phyloP scores from a whole-genome alignment of 2,329 filamentous ascomycete species.

The Fusarium redolens region DNA sequence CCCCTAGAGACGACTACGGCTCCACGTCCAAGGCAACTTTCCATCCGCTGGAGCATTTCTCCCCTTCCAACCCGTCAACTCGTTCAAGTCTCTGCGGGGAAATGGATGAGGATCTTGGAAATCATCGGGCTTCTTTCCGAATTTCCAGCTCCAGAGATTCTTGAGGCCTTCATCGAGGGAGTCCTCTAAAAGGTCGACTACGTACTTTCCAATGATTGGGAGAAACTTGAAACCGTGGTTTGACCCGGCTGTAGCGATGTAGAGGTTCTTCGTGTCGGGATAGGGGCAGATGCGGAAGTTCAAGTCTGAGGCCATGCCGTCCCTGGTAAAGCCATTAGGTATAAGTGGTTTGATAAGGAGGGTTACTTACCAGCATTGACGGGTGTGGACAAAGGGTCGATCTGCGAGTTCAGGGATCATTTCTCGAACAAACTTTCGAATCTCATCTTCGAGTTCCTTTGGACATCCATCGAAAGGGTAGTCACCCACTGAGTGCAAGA shows the following conservation, averaged over 20 bases:
- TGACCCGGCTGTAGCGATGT: slow-evolving; percentile 63
- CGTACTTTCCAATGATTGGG: slow-evolving; percentile 63
- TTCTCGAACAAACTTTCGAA: slow-evolving; percentile 60
- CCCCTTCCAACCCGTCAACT: slow-evolving; percentile 38
- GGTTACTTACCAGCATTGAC: slow-evolving; percentile 56
- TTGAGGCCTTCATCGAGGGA: slow-evolving; percentile 54
- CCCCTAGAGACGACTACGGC: slow-evolving; percentile 29
- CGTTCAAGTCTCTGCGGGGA: slow-evolving; percentile 31
- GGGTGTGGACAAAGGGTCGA: slow-evolving; percentile 59
- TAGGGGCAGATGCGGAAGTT: slow-evolving; percentile 44
- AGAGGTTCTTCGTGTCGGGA: slow-evolving; percentile 49
- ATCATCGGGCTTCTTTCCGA: slow-evolving; percentile 27
- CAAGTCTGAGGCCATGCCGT: slow-evolving; percentile 47
- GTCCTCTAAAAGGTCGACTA: slow-evolving; percentile 47
- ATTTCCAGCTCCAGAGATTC: slow-evolving; percentile 53
- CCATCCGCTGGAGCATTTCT: slow-evolving; percentile 35
- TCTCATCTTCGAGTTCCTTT: slow-evolving; percentile 63
- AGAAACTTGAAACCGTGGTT: slow-evolving; percentile 67
- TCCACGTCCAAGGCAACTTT: slow-evolving; percentile 42
- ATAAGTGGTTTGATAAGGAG: neutral
- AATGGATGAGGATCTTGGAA: slow-evolving; percentile 40
- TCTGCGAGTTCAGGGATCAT: slow-evolving; percentile 51
- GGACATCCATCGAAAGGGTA: slow-evolving; percentile 51
- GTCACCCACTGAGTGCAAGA: slow-evolving; percentile 36
- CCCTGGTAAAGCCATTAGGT: slow-evolving; percentile 31